These are phyloP conservation scores for Glutinoglossum americanum DNA, from an alignment of 495 filamentous ascomycete genomes.

Conservation along the genomic window DNA sequence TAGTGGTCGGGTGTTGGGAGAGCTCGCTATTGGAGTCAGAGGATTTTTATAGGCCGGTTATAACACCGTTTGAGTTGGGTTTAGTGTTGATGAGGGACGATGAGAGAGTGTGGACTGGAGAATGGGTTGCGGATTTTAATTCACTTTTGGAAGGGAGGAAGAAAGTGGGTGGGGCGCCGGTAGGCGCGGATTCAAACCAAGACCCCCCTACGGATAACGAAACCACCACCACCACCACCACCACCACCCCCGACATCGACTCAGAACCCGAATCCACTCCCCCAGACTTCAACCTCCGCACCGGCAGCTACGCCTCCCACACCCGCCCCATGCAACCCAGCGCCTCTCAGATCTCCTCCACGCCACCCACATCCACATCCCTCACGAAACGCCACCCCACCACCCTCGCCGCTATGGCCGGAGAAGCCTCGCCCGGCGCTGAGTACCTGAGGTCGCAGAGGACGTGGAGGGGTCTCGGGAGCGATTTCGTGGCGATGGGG, in stretches of 20 bases:
- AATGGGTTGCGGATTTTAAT: constrained; percentile 58
- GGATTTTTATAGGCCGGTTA: constrained; percentile 65
- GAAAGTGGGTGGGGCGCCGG: constrained; percentile 10
- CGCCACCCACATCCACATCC: background rate
- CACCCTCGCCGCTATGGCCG: constrained; percentile 1
- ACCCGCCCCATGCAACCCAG: constrained; percentile 47
- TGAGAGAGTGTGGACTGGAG: constrained; percentile 51
- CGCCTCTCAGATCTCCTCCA: background rate
- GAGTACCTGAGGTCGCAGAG: constrained; percentile 64
- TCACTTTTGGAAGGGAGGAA: constrained; percentile 21
- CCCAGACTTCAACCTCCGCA: constrained; percentile 82
- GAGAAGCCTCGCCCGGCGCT: constrained; percentile 40
- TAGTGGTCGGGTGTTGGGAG: constrained; percentile 96
- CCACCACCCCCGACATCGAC: constrained; percentile 19
- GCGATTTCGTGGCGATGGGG: constrained; percentile 44
- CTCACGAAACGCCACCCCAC: background rate
- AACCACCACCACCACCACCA: background rate
- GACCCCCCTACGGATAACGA: constrained; percentile 4
- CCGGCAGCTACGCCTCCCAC: constrained; percentile 64
- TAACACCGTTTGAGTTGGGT: constrained; percentile 81
- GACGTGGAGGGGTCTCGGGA: constrained; percentile 83
- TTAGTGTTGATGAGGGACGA: constrained; percentile 48
- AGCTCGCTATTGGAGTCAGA: constrained; percentile 70
- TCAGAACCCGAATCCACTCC: constrained; percentile 48
- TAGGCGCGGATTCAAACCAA: constrained; percentile 19